These are phyloP conservation scores for Syncephalastrum monosporum DNA, from an alignment of 371 early-diverging fungal genomes.

Conservation along the genomic window DNA sequence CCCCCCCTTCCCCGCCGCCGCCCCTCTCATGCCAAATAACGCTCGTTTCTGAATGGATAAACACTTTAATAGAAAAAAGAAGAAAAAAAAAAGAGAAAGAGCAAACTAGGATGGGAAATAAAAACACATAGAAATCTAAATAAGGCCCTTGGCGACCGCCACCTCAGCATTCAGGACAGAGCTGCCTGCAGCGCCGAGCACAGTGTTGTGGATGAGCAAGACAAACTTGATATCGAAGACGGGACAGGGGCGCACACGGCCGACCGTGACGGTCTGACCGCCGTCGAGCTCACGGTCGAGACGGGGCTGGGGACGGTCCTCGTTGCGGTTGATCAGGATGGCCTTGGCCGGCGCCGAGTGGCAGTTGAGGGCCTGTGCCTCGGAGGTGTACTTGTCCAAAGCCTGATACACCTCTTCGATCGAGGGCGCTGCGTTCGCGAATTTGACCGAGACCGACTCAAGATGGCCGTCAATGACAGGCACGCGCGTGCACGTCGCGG, in stretches of 20 bases:
- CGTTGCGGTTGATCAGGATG: slow-evolving; percentile 69
- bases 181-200: slow-evolving; percentile 96
- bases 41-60: too few relatives aligned
- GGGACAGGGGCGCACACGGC: slow-evolving; percentile 81
- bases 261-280: slow-evolving; percentile 90
- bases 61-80: too few relatives aligned
- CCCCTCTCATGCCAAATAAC: too few relatives aligned
- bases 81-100: too few relatives aligned
- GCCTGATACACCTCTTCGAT: slow-evolving; percentile 71
- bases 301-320: slow-evolving; percentile 94
- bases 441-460: slow-evolving; percentile 85
- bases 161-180: slow-evolving; percentile 95
- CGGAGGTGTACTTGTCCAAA: slow-evolving; percentile 70
- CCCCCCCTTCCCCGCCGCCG: too few relatives aligned
- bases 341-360: slow-evolving; percentile 80
- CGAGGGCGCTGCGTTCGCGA: slow-evolving; percentile 66
- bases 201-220: slow-evolving; percentile 91
- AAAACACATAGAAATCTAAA: slow-evolving; percentile 23
- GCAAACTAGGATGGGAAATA: too few relatives aligned
- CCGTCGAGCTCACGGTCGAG: slow-evolving; percentile 83
- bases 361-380: slow-evolving; percentile 73
- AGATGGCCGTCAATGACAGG: slow-evolving; percentile 96
- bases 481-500: slow-evolving; percentile 96
- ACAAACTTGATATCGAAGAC: slow-evolving; percentile 90
- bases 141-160: slow-evolving; percentile 76